phyloP scores from a whole-genome alignment of 2,329 filamentous ascomycete genomes.

The Malbranchea zuffiana region DNA sequence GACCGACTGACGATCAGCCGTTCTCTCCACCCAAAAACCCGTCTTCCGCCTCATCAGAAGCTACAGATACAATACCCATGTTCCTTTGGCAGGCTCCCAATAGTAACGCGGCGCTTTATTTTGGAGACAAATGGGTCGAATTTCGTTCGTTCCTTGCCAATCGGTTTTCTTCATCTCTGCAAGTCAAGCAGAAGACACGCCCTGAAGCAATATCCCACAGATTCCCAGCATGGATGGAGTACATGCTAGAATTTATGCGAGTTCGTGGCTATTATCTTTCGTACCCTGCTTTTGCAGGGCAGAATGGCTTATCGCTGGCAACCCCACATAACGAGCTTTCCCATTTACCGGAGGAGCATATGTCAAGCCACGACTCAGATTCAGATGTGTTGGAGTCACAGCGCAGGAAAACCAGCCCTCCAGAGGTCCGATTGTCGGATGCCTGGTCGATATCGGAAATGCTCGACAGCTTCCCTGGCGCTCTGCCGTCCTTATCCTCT shows the following conservation, averaged over 20 bases:
- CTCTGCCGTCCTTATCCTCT: constrained; percentile 38
- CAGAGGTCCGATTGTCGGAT: too few species aligned
- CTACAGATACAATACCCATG: constrained; percentile 35
- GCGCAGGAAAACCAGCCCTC: too few species aligned
- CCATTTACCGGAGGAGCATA: constrained; percentile 57
- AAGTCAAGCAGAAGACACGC: constrained; percentile 10
- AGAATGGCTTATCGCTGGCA: constrained; percentile 47
- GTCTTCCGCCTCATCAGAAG: constrained; percentile 1
- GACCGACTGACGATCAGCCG: constrained; percentile 42
- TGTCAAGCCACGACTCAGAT: too few species aligned
- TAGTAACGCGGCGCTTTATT: constrained; percentile 69
- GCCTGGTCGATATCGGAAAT: constrained; percentile 39
- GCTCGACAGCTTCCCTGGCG: constrained; percentile 37
- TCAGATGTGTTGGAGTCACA: too few species aligned
- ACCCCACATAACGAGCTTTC: constrained; percentile 68
- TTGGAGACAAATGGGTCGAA: constrained; percentile 78
- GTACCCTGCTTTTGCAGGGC: constrained; percentile 53
- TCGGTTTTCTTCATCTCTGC: constrained; percentile 36
- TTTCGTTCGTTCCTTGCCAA: constrained; percentile 68
- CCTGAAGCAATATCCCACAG: constrained; percentile 53
- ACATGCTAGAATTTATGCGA: constrained; percentile 63
- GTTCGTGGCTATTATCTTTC: constrained; percentile 66
- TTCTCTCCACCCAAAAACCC: constrained; percentile 40
- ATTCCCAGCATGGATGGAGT: constrained; percentile 67
- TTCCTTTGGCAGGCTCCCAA: constrained; percentile 82